Evolutionary conservation across 2,329 filamentous ascomycete species (phyloP), one percentile per base, ranked within the genome.

Genomic region (Xylaria sp.): DNA sequence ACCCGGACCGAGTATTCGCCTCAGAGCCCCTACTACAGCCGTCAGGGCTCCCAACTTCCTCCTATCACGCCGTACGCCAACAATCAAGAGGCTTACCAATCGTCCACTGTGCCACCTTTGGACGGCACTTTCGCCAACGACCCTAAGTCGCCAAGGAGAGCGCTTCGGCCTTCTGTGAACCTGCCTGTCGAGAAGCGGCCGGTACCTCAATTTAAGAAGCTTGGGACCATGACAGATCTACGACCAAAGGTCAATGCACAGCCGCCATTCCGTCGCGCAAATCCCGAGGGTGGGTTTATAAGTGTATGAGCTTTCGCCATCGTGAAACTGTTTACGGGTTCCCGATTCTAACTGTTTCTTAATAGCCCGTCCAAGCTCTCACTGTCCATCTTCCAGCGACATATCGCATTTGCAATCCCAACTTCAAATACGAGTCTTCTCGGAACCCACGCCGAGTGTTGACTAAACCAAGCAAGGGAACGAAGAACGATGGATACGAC

Each of bases 351-450:
- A 74, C 53, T 18, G 38, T 46, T 45, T 38, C 49, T 44, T n/a
- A n/a, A n/a, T 49, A 96, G 91, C 94, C 94, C 44, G 82, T 99
- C 45, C 93, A 97, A 88, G 93, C 94, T 44, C 81, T 99, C 57
- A 99, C 94, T 1, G 89, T 90, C 39, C 92, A 97, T 67, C 80
- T 99, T 18, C 93, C 94, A 16, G 89, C 92, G 4, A 97, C 94
- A 1, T 99, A 99, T 77, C 89, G 94, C 66, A 97, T 99, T 72
- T 99, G 94, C 79, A 99, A 99, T 71, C 92, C 92, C 2, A 87
- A 84, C 66, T 99, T 99, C 81, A 97, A 99, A 77, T 99, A 99
- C 76, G 94, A 99, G 72, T 97, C 94, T 16, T 97, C 94, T 49
- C 86, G 94, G 62, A 99, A 99, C 69, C 94, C 94, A 38, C 89